phyloP scores from a whole-genome alignment of 1,284 basidiomycete genomes.

The Lentinula novae-zelandiae region DNA sequence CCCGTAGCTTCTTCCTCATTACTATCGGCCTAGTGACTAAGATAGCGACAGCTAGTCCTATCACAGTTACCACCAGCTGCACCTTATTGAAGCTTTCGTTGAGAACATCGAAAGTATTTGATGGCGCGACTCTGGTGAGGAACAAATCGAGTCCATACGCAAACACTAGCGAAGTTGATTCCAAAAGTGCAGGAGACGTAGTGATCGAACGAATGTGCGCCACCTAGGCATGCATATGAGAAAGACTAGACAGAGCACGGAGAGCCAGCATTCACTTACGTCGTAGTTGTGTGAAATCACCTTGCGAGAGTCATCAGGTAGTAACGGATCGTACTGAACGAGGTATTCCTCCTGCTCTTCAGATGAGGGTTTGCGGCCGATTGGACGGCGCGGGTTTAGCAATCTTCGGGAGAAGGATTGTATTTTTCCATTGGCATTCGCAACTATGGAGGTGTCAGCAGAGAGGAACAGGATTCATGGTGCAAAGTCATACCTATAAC shows the following conservation, averaged over 20 bases:
- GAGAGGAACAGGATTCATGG: background rate
- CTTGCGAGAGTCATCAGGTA: constrained; percentile 71
- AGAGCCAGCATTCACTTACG: constrained; percentile 34
- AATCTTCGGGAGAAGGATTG: constrained; percentile 72
- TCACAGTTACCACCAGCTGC: constrained; percentile 85
- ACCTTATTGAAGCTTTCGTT: constrained; percentile 91
- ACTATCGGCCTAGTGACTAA: constrained; percentile 76
- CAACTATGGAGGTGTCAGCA: constrained; percentile 44
- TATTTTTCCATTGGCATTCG: constrained; percentile 74
- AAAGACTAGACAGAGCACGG: background rate
- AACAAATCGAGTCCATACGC: constrained; percentile 88
- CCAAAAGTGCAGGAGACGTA: constrained; percentile 81
- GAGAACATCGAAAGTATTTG: constrained; percentile 91
- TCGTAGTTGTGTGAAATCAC: constrained; percentile 79
- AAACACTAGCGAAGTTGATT: constrained; percentile 90
- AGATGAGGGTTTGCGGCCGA: constrained; percentile 66
- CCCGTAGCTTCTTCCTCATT: constrained; percentile 54
- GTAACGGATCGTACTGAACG: constrained; percentile 77
- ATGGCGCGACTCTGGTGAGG: constrained; percentile 79
- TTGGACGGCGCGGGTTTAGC: constrained; percentile 82
- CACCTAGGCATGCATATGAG: constrained; percentile 40
- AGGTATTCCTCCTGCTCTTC: constrained; percentile 86
- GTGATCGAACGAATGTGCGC: constrained; percentile 63
- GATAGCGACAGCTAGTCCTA: constrained; percentile 71
- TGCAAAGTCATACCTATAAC: constrained; percentile 61